phyloP scores from a whole-genome alignment of 257 asterid genomes.

The Cordia subcordata region DNA sequence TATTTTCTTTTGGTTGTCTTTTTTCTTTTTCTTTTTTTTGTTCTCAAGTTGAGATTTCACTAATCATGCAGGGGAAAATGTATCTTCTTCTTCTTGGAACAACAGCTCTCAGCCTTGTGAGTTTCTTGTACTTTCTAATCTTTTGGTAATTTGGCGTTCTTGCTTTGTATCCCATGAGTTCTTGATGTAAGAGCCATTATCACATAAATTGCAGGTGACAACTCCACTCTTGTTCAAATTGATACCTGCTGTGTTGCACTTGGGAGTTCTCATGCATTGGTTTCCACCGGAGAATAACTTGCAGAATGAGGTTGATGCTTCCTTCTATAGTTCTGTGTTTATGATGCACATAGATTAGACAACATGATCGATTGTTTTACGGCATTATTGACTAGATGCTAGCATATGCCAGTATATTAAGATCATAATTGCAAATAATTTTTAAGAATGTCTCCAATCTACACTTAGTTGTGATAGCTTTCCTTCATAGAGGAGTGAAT shows the following conservation, averaged over 20 bases:
- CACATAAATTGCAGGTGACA: slow-evolving; percentile 54
- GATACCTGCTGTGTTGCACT: slow-evolving; percentile 70
- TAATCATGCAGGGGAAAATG: slow-evolving; percentile 70
- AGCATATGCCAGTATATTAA: neutral
- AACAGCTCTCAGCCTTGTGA: slow-evolving; percentile 91
- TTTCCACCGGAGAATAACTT: slow-evolving; percentile 61
- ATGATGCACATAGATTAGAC: slow-evolving; percentile 1
- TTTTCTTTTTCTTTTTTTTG: no score
- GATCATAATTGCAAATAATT: neutral
- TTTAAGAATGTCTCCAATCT: no score
- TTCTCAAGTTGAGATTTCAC: slow-evolving; percentile 8
- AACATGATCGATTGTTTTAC: neutral
- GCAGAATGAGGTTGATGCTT: slow-evolving; percentile 47
- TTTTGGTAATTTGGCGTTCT: neutral
- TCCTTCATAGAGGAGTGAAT: neutral
- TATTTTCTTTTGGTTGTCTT: neutral
- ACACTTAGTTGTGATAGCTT: neutral
- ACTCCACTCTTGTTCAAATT: slow-evolving; percentile 87
- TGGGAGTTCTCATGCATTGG: slow-evolving; percentile 86
- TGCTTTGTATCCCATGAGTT: neutral
- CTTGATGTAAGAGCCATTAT: slow-evolving; percentile 1
- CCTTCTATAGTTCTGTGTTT: neutral
- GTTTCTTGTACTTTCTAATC: slow-evolving; percentile 19
- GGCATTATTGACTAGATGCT: neutral
- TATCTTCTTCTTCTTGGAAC: slow-evolving; percentile 96